Conservation (phyloP, 208 protist genomes). For the Lotmaria passim region DNA sequence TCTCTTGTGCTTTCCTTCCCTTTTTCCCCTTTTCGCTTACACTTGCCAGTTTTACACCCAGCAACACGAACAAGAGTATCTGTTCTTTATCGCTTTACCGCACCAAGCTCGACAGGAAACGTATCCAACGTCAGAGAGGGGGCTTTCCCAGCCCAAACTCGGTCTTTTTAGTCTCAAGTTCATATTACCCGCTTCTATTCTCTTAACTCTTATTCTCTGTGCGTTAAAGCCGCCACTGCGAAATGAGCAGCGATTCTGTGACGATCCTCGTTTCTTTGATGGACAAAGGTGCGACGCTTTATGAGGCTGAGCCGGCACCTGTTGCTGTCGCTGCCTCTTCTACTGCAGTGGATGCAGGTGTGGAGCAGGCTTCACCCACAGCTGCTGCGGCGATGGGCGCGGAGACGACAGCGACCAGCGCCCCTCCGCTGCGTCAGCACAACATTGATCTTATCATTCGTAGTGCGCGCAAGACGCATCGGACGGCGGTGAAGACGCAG, state of each 20-base stretch:
- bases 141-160: too few species aligned
- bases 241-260: not conserved
- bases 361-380: not conserved
- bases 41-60: too few species aligned
- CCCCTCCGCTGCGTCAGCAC: not conserved
- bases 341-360: not conserved
- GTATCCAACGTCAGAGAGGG: too few species aligned
- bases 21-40: too few species aligned
- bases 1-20: too few species aligned
- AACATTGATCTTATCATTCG: constrained; percentile 1
- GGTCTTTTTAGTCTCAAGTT: too few species aligned
- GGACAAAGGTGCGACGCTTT: not conserved
- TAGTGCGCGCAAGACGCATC: not conserved
- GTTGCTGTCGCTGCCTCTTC: not conserved
- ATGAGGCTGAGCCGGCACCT: not conserved
- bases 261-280: not conserved
- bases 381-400: not conserved
- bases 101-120: too few species aligned
- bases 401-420: not conserved
- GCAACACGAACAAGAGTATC: too few species aligned
- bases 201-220: too few species aligned
- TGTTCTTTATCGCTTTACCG: too few species aligned
- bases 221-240: too few species aligned
- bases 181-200: not conserved
- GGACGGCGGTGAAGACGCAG: constrained; percentile 8